Percentiles rank a stretch among this genome's conserved stretches.
Evolutionary conservation across 192 early-diverging fungal genomes (phyloP).

Genomic region (Linnemannia elongata): DNA sequence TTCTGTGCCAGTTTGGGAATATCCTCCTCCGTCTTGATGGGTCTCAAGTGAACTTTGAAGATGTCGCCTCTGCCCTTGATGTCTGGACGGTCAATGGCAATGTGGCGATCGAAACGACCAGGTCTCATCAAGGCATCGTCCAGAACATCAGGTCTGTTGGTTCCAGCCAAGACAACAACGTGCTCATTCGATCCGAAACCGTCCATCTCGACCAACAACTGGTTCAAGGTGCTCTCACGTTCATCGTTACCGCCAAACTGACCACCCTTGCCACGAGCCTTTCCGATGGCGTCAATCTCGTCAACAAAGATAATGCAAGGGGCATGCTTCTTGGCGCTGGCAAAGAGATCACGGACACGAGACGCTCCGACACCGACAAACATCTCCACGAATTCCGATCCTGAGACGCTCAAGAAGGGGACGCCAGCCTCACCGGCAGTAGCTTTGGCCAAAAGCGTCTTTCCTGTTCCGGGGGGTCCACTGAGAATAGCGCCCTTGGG

Average conservation of each 20-base stretch:
- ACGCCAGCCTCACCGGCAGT: constrained; percentile 99
- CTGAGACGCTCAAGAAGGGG: constrained; percentile 97
- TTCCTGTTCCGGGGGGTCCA: constrained; percentile 95
- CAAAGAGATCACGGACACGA: constrained; percentile 97
- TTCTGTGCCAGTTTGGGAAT: constrained; percentile 83
- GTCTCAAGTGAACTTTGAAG: constrained; percentile 96
- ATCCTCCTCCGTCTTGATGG: constrained; percentile 91
- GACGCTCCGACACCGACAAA: constrained; percentile 99
- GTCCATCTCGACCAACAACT: constrained; percentile 99
- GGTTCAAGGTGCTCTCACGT: constrained; percentile 98
- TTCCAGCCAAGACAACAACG: constrained; percentile 97
- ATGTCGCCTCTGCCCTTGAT: constrained; percentile 96
- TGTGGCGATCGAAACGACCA: constrained; percentile 99
- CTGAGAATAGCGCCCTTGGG: constrained; percentile 98
- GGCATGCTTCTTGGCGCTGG: constrained; percentile 96
- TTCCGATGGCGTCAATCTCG: constrained; percentile 99
- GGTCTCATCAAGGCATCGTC: constrained; percentile 98
- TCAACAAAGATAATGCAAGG: constrained; percentile 99
- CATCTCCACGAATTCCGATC: constrained; percentile 99
- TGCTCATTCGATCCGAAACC: constrained; percentile 92
- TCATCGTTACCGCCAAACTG: constrained; percentile 97
- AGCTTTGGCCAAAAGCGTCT: constrained; percentile 98
- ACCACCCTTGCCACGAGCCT: constrained; percentile 91
- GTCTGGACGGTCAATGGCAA: constrained; percentile 96
- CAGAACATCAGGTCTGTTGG: constrained; percentile 97